Conservation (phyloP, 1,284 basidiomycete genomes). For the Fomitiporia mediterranea region DNA sequence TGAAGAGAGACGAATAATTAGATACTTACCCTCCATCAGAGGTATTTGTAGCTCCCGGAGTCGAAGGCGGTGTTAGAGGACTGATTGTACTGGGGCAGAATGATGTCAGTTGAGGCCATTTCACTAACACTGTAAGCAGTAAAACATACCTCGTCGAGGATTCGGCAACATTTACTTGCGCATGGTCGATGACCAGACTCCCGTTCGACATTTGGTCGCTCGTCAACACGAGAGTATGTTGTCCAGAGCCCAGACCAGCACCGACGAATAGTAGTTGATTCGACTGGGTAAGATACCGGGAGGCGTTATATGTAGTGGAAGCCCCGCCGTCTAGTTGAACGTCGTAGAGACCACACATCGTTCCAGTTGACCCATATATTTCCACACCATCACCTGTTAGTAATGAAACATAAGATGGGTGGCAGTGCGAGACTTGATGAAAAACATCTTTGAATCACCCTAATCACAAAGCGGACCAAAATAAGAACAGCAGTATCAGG, state of each 20-base stretch:
- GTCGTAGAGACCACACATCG: slow-evolving; percentile 32
- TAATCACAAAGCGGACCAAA: background rate
- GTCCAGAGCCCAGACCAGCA: slow-evolving; percentile 27
- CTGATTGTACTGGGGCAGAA: too few relatives aligned
- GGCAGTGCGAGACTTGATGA: slow-evolving; percentile 21
- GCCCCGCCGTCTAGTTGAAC: slow-evolving; percentile 33
- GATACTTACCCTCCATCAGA: background rate
- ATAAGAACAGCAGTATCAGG: background rate
- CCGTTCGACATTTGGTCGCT: slow-evolving; percentile 2
- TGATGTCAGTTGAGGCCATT: background rate
- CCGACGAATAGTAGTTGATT: slow-evolving; percentile 37
- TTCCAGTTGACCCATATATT: slow-evolving; percentile 38
- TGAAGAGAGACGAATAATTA: background rate
- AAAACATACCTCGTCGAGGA: background rate
- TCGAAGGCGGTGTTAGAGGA: too few relatives aligned
- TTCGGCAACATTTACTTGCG: background rate
- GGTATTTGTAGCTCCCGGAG: background rate
- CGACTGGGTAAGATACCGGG: slow-evolving; percentile 30
- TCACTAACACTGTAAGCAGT: background rate
- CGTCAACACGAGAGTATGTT: slow-evolving; percentile 13
- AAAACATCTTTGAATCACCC: slow-evolving; percentile 21
- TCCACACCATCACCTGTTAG: slow-evolving; percentile 34
- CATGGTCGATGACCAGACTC: slow-evolving; percentile 11
- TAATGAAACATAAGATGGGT: background rate
- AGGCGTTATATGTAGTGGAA: slow-evolving; percentile 29